Evolutionary conservation across 2,329 filamentous ascomycete genomes (phyloP), one percentile per base, ranked within the genome.

Genomic region (Neurospora sp.): DNA sequence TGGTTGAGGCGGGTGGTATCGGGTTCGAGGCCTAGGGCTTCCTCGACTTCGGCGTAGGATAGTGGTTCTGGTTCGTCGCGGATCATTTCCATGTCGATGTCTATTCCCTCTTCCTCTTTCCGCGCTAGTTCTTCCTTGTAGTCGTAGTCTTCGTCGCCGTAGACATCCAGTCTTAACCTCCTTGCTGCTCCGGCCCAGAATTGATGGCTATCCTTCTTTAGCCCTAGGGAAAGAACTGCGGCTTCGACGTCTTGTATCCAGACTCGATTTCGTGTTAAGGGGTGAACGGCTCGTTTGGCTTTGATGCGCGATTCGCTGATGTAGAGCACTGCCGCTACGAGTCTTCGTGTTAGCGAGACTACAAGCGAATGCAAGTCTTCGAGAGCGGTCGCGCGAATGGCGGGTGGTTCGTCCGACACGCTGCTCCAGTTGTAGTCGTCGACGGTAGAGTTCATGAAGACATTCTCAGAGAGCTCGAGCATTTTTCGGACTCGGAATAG

Each of bases 381-480:
- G n/a, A 96, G 84, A 0, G 91, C 89, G 1, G 92, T 93, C 7
- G 89, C 86, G 74, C 91, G 89, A 28, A 97, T 87, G 0, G 90
- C 88, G 0, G 93, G 93, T 0, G 82, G 82, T 70, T 87, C 84
- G n/a, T 85, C 84, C 23, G 85, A 84, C 8, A 91, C 75, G 46
- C 82, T 83, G 40, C 81, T 82, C 92, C 92, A 96, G 76, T 92
- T 93, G 69, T 87, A 84, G 69, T 88, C 86, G 13, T 83, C 80
- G 58, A 86, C 81, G 2, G 82, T 78, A 13, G 85, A 84, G 71
- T 94, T 95, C 92, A 96, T 95, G 77, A 95, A 96, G 1, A 94
- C 75, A 1, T 83, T 82, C 66, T 86, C 83, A 0, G 91, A 90
- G 4, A 96, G 82, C 5, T 80, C 79, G 4, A 94, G 79, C 87